A percentile compares a stretch with the other conserved stretches of the same genome.
Evolutionary conservation across 2,329 filamentous ascomycete genomes (phyloP).

Genomic region (Colletotrichum ledebouriae): DNA sequence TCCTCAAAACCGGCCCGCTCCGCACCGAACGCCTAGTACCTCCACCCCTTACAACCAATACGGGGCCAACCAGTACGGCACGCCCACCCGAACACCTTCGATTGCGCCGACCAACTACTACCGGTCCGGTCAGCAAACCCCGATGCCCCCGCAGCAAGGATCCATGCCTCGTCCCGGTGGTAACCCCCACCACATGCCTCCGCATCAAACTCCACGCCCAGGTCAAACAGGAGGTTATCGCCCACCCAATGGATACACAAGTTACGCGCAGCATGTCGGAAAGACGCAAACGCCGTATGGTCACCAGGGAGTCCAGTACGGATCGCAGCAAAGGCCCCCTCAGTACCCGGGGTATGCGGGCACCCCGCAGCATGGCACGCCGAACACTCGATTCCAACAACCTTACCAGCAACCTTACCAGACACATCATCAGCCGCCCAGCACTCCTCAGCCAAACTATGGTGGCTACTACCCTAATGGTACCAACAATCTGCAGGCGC

Average conservation of each 20-base stretch:
- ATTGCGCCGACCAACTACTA: conserved; percentile 61
- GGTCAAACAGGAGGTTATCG: conserved; percentile 57
- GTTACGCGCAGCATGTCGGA: conserved; percentile 63
- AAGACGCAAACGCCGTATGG: conserved; percentile 67
- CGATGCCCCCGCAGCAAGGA: conserved; percentile 55
- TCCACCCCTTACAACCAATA: conserved; percentile 61
- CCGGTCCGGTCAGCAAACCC: conserved; percentile 56
- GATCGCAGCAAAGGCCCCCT: conserved; percentile 59
- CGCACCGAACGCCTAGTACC: conserved; percentile 54
- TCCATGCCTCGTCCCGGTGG: conserved; percentile 48
- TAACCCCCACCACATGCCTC: conserved; percentile 45
- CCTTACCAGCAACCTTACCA: conserved; percentile 54
- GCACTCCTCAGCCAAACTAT: conserved; percentile 55
- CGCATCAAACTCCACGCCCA: conserved; percentile 49
- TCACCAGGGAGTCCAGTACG: conserved; percentile 65
- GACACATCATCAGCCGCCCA: conserved; percentile 49
- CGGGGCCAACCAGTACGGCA: conserved; percentile 60
- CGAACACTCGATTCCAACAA: conserved; percentile 57
- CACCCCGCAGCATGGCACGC: conserved; percentile 56
- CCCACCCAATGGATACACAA: conserved; percentile 62
- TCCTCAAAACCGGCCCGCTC: conserved; percentile 49
- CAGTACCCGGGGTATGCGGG: conserved; percentile 55
- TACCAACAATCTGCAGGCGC: conserved; percentile 53
- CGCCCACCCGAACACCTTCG: conserved; percentile 60
- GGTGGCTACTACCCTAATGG: conserved; percentile 61